Percentiles rank a stretch among this genome's conserved stretches.
Conservation (phyloP, 108 stramenopile species). For the Pseudonitzschia pungens region DNA sequence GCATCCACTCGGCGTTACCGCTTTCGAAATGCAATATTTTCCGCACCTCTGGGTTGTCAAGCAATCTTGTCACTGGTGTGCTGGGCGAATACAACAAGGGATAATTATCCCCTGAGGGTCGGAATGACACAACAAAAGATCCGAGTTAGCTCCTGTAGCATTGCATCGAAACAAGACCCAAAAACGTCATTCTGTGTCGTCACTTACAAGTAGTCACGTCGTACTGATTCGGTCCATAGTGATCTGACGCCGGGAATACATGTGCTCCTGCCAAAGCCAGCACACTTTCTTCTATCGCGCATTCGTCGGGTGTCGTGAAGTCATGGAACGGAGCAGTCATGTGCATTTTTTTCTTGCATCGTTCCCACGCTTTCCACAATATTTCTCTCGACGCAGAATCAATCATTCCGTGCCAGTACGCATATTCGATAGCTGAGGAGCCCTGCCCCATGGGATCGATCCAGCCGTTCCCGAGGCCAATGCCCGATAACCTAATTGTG, state of each 20-base stretch:
- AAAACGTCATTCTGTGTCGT: background rate
- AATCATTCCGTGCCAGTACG: constrained; percentile 82
- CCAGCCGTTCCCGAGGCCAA: constrained; percentile 72
- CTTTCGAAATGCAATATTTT: constrained; percentile 50
- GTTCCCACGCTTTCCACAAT: constrained; percentile 49
- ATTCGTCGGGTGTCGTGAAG: constrained; percentile 70
- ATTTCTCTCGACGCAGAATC: constrained; percentile 45
- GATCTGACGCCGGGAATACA: constrained; percentile 8
- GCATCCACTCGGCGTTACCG: constrained; percentile 31
- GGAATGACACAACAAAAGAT: background rate
- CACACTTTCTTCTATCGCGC: constrained; percentile 55
- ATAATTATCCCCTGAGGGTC: constrained; percentile 23
- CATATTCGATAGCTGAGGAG: constrained; percentile 64
- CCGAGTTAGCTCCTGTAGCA: background rate
- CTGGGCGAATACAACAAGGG: constrained; percentile 9
- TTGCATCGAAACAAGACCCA: background rate
- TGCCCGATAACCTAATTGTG: constrained; percentile 31
- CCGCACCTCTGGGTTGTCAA: constrained; percentile 52
- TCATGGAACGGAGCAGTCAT: constrained; percentile 57
- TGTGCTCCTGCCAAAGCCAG: constrained; percentile 54
- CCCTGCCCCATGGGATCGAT: constrained; percentile 68
- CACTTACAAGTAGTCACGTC: constrained; percentile 67
- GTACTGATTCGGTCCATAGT: constrained; percentile 43
- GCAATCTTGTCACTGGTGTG: constrained; percentile 36
- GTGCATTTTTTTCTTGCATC: constrained; percentile 35